Conservation (phyloP, 2,329 filamentous ascomycete genomes). For the Nemania sp. region DNA sequence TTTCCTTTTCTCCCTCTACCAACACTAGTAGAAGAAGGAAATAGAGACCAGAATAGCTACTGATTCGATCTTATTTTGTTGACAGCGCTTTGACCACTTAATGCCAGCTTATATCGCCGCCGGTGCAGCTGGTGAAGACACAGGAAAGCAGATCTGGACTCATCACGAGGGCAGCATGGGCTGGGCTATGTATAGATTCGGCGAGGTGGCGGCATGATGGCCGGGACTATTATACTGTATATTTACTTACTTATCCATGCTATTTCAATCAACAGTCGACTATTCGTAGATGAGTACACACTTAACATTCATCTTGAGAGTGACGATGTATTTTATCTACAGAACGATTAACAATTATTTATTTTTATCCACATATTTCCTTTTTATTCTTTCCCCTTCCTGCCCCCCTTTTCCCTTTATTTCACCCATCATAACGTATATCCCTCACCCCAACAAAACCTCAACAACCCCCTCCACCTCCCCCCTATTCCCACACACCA, state of each 20-base stretch:
- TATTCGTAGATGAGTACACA: too few relatives aligned
- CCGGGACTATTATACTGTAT: background rate
- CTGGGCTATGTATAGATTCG: slow-evolving; percentile 54
- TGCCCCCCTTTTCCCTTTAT: background rate
- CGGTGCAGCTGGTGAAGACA: slow-evolving; percentile 49
- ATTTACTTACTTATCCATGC: background rate
- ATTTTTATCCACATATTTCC: too few relatives aligned
- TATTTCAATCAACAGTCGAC: too few relatives aligned
- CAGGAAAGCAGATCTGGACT: slow-evolving; percentile 50
- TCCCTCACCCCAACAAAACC: slow-evolving; percentile 7
- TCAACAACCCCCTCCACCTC: slow-evolving; percentile 19
- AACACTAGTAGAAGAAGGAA: background rate
- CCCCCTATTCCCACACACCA: slow-evolving; percentile 52
- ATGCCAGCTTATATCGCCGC: slow-evolving; percentile 54
- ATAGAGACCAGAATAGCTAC: background rate
- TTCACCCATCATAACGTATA: background rate
- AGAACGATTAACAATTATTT: too few relatives aligned
- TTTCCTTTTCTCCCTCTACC: too few relatives aligned
- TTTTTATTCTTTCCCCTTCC: background rate
- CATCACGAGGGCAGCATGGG: slow-evolving; percentile 49
- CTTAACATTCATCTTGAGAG: too few relatives aligned
- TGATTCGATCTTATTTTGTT: background rate
- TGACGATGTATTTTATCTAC: too few relatives aligned
- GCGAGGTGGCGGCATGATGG: slow-evolving; percentile 37
- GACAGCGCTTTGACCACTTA: slow-evolving; percentile 50